Evolutionary conservation across 163 green algal species (phyloP).

Genomic region (Chlamydomonas reinhardtii): DNA sequence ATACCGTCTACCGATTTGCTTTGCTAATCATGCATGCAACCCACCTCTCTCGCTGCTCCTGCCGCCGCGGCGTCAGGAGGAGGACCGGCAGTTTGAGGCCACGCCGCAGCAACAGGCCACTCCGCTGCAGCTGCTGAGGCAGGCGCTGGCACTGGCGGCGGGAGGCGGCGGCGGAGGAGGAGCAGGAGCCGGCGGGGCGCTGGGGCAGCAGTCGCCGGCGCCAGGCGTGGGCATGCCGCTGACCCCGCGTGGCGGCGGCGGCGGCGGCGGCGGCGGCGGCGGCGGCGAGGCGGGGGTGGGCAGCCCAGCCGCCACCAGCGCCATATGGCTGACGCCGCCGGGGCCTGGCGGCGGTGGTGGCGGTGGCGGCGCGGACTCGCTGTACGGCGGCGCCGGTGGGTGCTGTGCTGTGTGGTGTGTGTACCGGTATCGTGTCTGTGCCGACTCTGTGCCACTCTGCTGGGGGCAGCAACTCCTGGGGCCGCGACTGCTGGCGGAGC

Average conservation of each 20-base stretch:
- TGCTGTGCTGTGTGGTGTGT: too few relatives aligned
- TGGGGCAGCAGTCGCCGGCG: neutral
- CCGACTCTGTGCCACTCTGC: too few relatives aligned
- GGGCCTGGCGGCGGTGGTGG: neutral
- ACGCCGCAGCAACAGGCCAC: constrained; percentile 43
- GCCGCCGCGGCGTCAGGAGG: constrained; percentile 15
- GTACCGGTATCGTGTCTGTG: too few relatives aligned
- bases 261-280: neutral
- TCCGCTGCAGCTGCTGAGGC: constrained; percentile 29
- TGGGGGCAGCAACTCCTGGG: too few relatives aligned
- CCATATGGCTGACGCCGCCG: constrained; percentile 11
- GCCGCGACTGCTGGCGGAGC: too few relatives aligned
- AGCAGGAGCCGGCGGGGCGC: neutral
- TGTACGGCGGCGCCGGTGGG: too few relatives aligned
- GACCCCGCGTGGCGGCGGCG: neutral
- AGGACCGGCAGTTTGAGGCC: constrained; percentile 38
- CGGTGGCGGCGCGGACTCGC: neutral
- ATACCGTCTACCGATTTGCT: too few relatives aligned
- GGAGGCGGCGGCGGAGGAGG: neutral
- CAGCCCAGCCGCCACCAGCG: constrained; percentile 9
- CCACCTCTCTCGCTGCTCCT: too few relatives aligned
- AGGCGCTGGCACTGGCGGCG: neutral
- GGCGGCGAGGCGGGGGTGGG: neutral
- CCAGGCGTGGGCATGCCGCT: neutral
- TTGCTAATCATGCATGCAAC: too few relatives aligned